Conservation (phyloP, 345 rosid species). For the Syzygium oleosum region DNA sequence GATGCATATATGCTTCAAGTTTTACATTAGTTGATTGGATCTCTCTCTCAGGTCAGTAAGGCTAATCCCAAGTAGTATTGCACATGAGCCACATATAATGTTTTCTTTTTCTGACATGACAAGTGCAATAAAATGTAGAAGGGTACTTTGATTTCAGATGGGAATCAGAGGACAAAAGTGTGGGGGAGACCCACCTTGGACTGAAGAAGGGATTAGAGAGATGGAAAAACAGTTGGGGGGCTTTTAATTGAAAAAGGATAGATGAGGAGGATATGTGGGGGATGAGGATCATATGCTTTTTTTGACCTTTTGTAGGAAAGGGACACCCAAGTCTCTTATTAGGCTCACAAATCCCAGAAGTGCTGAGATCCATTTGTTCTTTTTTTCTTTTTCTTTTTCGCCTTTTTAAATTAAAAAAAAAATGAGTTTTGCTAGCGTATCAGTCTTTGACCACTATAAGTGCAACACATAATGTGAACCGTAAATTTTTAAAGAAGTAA, state of each 20-base stretch:
- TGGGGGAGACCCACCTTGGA: neutral
- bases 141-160: neutral
- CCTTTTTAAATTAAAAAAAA: no score
- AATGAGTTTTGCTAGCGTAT: no score
- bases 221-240: neutral
- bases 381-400: rapidly evolving
- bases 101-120: neutral
- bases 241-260: neutral
- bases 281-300: neutral
- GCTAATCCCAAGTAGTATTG: neutral
- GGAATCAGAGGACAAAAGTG: neutral
- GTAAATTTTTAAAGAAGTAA: no score
- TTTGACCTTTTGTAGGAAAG: neutral
- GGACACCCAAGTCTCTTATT: neutral
- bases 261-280: neutral
- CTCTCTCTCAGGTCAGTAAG: neutral
- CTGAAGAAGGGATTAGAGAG: neutral
- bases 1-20: neutral
- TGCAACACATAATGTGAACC: no score
- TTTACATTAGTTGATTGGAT: neutral
- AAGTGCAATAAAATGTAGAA: neutral
- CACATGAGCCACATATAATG: neutral
- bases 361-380: neutral
- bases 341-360: neutral
- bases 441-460: no score